Evolutionary conservation across 2,329 filamentous ascomycete genomes (phyloP).

Genomic region (Rhynchosporium graminicola): DNA sequence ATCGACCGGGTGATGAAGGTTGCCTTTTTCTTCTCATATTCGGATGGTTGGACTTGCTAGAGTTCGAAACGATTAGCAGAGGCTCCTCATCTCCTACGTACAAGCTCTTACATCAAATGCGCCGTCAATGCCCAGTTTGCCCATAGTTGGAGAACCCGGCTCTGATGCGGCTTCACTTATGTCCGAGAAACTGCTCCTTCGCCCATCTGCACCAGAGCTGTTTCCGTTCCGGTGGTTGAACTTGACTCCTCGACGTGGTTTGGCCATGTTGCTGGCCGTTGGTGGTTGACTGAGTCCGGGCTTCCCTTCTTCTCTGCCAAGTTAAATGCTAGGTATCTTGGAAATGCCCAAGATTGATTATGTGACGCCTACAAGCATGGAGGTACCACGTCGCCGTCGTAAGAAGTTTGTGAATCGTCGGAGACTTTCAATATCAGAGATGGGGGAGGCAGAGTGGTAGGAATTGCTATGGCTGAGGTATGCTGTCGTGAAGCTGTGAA

Average conservation of each 20-base stretch:
- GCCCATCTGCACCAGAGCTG: constrained; percentile 40
- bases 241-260: constrained; percentile 55
- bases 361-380: constrained; percentile 4
- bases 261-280: constrained; percentile 42
- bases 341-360: constrained; percentile 23
- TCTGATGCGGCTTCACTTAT: constrained; percentile 60
- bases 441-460: not conserved
- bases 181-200: constrained; percentile 72
- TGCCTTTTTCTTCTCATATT: constrained; percentile 98
- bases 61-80: constrained; percentile 32
- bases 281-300: constrained; percentile 1
- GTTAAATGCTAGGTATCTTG: constrained; percentile 13
- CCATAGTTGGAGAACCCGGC: constrained; percentile 35
- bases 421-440: not conserved
- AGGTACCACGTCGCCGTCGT: not conserved
- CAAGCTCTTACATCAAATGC: constrained; percentile 42
- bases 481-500: not conserved
- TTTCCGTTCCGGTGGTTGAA: constrained; percentile 46
- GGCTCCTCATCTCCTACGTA: not conserved
- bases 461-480: not conserved
- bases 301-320: constrained; percentile 21
- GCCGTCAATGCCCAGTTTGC: constrained; percentile 41
- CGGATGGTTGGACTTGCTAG: constrained; percentile 50
- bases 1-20: constrained; percentile 96
- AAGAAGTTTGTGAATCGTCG: not conserved